phyloP scores from a whole-genome alignment of 2,329 filamentous ascomycete genomes.

The Cladobotryum mycophilum region DNA sequence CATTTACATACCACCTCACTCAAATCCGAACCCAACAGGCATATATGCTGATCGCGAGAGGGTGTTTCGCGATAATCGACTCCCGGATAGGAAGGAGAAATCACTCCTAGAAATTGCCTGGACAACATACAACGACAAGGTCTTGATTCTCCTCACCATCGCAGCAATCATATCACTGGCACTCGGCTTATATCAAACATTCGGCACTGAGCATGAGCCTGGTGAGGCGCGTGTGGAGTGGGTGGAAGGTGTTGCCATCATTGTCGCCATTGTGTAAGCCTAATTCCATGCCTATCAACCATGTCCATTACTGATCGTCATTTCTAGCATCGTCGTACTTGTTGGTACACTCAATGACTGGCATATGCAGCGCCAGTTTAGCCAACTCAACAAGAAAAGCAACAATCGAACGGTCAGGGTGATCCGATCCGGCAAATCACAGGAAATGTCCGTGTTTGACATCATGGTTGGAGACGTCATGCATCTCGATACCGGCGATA shows the following conservation, averaged over 20 bases:
- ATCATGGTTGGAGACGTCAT: slow-evolving; percentile 65
- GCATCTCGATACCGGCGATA: slow-evolving; percentile 62
- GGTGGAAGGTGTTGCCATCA: slow-evolving; percentile 62
- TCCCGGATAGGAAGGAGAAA: slow-evolving; percentile 70
- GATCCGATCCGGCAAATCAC: slow-evolving; percentile 58
- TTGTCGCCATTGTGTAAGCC: slow-evolving; percentile 10
- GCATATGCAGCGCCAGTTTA: slow-evolving; percentile 62
- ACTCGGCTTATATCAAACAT: slow-evolving; percentile 61
- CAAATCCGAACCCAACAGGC: background rate
- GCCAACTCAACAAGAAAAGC: slow-evolving; percentile 55
- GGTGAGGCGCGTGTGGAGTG: slow-evolving; percentile 50
- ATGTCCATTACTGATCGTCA: background rate
- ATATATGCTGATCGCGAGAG: slow-evolving; percentile 53
- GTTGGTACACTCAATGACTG: slow-evolving; percentile 61
- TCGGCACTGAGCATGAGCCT: slow-evolving; percentile 40
- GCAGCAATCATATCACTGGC: slow-evolving; percentile 61
- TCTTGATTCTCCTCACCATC: slow-evolving; percentile 59
- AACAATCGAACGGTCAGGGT: slow-evolving; percentile 60
- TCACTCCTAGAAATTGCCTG: slow-evolving; percentile 65
- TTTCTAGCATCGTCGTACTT: slow-evolving; percentile 48
- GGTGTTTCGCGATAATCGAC: slow-evolving; percentile 63
- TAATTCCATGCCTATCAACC: no score
- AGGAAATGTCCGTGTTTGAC: slow-evolving; percentile 59
- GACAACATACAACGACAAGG: slow-evolving; percentile 57
- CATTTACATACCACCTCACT: background rate